Percentiles rank a stretch among this genome's conserved stretches.
Evolutionary conservation across 257 asterid species (phyloP).

Genomic region (Nicotiana tomentosiformis): DNA sequence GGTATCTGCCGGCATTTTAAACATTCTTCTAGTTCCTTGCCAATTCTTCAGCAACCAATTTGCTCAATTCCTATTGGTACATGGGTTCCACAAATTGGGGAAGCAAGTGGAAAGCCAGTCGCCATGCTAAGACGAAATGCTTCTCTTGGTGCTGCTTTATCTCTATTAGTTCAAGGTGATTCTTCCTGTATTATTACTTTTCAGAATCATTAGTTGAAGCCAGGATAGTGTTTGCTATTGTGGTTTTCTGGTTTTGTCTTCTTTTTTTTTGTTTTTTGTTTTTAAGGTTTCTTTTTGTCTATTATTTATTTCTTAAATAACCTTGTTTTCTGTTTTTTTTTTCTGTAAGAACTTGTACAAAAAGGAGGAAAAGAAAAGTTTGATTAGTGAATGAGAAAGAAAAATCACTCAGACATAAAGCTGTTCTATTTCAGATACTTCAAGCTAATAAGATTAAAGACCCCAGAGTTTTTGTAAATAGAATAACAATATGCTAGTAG

Average conservation of each 20-base stretch:
- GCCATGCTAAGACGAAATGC: constrained; percentile 64
- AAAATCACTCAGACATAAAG: background rate
- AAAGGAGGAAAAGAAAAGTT: background rate
- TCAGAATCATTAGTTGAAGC: background rate
- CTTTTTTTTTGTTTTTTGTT: too few species aligned
- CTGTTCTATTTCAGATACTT: background rate
- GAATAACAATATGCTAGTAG: background rate
- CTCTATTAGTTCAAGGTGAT: constrained; percentile 59
- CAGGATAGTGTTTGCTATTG: background rate
- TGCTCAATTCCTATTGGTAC: constrained; percentile 64
- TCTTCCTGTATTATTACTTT: constrained; percentile 2
- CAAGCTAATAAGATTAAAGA: background rate
- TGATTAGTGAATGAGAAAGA: background rate
- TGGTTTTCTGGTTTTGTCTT: background rate
- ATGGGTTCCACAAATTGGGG: constrained; percentile 77
- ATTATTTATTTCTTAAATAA: background rate
- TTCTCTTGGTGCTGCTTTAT: constrained; percentile 57
- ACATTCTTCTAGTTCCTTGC: constrained; percentile 70
- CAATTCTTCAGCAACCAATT: constrained; percentile 71
- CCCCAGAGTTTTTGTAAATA: background rate
- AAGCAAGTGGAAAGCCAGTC: constrained; percentile 50
- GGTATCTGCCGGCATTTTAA: constrained; percentile 72
- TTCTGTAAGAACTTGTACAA: background rate
- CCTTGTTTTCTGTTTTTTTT: background rate
- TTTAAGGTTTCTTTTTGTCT: background rate